Base-by-base conservation (phyloP, 83 land plant species). In the Picea mariana region DNA sequence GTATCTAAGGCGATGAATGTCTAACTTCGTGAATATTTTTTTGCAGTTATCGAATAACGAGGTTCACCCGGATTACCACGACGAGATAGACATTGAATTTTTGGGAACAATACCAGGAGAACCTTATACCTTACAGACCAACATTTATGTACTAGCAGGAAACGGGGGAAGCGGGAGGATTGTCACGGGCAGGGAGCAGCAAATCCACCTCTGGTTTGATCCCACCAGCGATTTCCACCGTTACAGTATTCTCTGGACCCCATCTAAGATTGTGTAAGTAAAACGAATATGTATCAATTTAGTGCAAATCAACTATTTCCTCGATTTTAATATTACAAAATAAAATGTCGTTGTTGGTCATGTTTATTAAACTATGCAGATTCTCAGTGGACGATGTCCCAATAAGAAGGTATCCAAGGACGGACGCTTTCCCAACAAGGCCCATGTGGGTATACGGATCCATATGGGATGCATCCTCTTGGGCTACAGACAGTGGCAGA, bases 181-280 rank as follows among this genome's bases (percentile, higher is more conserved):
- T 17, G 82, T 87, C 59, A 85, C 80, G 1, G 98, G 98, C 5
- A 80, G 98, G 73, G 98, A 96, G 85, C 85, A 94, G 89, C 88
- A 84, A 75, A 89, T 91, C 79, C 98, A 96, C 72, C 93, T 96
- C 49, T 94, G 97, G 98, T 96, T 94, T 64, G 97, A 96, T 73
- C 98, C 98, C 49, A 91, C 98, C 2, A 82, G 84, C 17, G 92
- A 89, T 67, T 96, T 84, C 72, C 98, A 96, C 68, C 75, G 90
- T 58, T 96, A 96, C 80, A 91, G 89, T n/a, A 88, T 96, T 16
- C 87, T 92, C 1, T 96, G 98, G 97, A 89, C 80, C 71, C 91
- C 93, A 13, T 84, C 68, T 34, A 90, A 92, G 77, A 92, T 89
- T 69, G 87, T 93, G 98, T 95, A 38, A 85, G 96, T 91, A 20